Conservation (phyloP, 352 stramenopile genomes). For the Globisporangium yorkense region DNA sequence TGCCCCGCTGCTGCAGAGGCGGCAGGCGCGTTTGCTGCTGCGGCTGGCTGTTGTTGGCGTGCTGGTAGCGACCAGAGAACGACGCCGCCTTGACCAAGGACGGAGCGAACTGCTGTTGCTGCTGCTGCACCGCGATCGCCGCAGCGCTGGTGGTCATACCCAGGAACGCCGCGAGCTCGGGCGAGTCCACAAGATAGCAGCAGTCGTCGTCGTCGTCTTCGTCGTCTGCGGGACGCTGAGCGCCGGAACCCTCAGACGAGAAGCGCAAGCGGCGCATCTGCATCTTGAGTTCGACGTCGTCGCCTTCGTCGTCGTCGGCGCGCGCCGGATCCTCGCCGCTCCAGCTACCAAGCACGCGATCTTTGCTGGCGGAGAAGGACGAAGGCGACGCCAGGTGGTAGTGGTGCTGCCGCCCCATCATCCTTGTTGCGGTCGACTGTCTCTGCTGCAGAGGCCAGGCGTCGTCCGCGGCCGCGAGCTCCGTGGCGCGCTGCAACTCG, state of each 20-base stretch:
- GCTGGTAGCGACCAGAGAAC: slow-evolving; percentile 7
- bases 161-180: slow-evolving; percentile 13
- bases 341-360: background rate
- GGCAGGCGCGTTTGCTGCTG: background rate
- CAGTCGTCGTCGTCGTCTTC: background rate
- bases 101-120: background rate
- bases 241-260: background rate
- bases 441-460: background rate
- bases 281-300: slow-evolving; percentile 3
- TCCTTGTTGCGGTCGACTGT: slow-evolving; percentile 6
- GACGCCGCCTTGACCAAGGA: slow-evolving; percentile 10
- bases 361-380: background rate
- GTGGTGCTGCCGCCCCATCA: slow-evolving; percentile 5
- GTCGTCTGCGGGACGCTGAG: background rate
- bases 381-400: background rate
- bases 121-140: background rate
- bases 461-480: too few species aligned
- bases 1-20: background rate
- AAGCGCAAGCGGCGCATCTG: background rate
- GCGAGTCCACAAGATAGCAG: slow-evolving; percentile 10
- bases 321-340: background rate
- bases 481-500: too few species aligned
- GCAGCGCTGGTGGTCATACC: background rate
- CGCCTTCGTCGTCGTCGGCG: background rate
- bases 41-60: slow-evolving; percentile 1